These are phyloP conservation scores for Diplodia sapinea DNA, from an alignment of 2,329 filamentous ascomycete genomes.

Conservation along the genomic window DNA sequence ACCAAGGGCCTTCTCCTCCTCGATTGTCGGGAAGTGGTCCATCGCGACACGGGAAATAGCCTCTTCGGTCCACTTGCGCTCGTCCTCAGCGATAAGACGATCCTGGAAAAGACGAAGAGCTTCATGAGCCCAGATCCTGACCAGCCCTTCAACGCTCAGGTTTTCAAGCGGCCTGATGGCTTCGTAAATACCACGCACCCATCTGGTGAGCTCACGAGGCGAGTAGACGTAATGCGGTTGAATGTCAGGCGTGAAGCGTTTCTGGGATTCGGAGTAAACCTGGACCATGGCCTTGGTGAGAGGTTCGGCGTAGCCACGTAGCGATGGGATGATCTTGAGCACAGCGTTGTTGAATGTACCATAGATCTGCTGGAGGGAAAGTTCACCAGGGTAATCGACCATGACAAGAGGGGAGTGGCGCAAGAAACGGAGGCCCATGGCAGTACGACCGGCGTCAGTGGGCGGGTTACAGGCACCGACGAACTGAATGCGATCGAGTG, in stretches of 20 bases:
- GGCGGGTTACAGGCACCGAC: conserved; percentile 98
- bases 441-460: conserved; percentile 94
- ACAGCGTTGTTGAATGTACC: conserved; percentile 97
- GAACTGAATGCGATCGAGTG: conserved; percentile 96
- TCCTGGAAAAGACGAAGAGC: conserved; percentile 96
- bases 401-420: conserved; percentile 98
- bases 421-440: conserved; percentile 90
- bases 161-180: conserved; percentile 91
- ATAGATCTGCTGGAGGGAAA: conserved; percentile 95
- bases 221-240: conserved; percentile 99
- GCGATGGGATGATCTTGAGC: conserved; percentile 91
- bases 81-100: conserved; percentile 90
- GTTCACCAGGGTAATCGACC: conserved; percentile 98
- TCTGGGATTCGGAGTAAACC: conserved; percentile 93
- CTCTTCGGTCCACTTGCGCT: conserved; percentile 93
- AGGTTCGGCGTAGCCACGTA: conserved; percentile 93
- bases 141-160: conserved; percentile 84
- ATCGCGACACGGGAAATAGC: conserved; percentile 84
- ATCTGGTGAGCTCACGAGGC: conserved; percentile 95
- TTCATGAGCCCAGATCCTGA: conserved; percentile 98
- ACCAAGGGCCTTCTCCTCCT: conserved; percentile 84
- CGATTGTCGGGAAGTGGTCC: conserved; percentile 93
- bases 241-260: conserved; percentile 92
- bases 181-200: conserved; percentile 97
- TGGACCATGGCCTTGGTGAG: conserved; percentile 98